Base-by-base conservation (phyloP, 371 early-diverging fungal genomes). In the Blakeslea trispora region DNA sequence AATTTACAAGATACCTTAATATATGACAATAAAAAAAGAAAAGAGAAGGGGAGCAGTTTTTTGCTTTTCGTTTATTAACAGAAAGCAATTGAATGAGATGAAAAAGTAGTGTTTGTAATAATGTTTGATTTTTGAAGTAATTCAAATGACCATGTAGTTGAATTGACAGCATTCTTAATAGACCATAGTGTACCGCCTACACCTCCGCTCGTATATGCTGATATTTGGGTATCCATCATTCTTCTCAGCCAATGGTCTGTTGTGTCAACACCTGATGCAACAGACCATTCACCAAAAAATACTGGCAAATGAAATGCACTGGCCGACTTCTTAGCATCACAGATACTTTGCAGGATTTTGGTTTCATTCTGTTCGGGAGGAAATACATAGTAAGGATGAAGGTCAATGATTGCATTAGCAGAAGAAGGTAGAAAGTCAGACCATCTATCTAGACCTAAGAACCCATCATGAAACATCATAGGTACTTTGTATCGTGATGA, bases 401-500 rank as follows among this genome's bases (percentile, higher is more conserved):
- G 49, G 14, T 64, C 64, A 50, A 64, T 53, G 11, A 64, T 59
- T 42, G 64, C 64, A 35, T 57, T 63, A 18, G 64, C 64, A 22
- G 64, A 50, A 10, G 59, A 39, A 21, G 64, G 55, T 41, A 64
- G 45, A n/a, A 64, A 64, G 46, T 45, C 37, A 15, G 34, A 50
- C 64, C 64, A 64, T 18, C 41, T 47, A 28, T 32, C 23, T 0
- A 55, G 37, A 1, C 64, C 64, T 45, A 55, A 23, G 34, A 64
- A 64, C 14, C 55, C 59, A 45, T 64, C 64, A 42, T 64, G 64
- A 45, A 64, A 64, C 44, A 64, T 54, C 64, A 64, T 64, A 9
- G 64, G 64, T 6, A 64, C 51, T 31, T 64, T 58, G 35, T 46
- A 64, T 45, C 45, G 45, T 14, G 59, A 59, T 4, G 54, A 43